phyloP scores from a whole-genome alignment of 306 rosid genomes.

The Vicia villosa region DNA sequence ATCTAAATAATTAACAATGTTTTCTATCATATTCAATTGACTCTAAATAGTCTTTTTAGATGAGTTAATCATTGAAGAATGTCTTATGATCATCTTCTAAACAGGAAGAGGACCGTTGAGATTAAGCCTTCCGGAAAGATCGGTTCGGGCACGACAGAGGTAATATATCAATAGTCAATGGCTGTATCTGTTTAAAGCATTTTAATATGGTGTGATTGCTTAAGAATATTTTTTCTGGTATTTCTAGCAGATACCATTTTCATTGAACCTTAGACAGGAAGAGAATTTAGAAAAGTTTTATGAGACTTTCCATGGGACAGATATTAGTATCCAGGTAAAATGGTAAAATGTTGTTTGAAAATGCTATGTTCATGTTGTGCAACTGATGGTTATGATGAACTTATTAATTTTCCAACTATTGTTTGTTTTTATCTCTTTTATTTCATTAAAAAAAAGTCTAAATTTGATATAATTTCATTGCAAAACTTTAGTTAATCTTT shows the following conservation, averaged over 20 bases:
- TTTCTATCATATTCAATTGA: slow-evolving; percentile 1
- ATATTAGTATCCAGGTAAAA: slow-evolving; percentile 85
- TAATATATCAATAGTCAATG: slow-evolving; percentile 35
- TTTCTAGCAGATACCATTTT: slow-evolving; percentile 75
- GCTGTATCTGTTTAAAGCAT: slow-evolving; percentile 18
- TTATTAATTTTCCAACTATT: neutral
- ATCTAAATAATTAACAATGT: neutral
- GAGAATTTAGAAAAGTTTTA: slow-evolving; percentile 64
- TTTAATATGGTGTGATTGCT: slow-evolving; percentile 13
- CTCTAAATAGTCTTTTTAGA: neutral
- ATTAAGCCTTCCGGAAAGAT: slow-evolving; percentile 86
- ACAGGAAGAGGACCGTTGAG: slow-evolving; percentile 77
- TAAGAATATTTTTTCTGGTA: neutral
- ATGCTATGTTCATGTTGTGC: slow-evolving; percentile 15
- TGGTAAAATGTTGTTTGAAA: neutral
- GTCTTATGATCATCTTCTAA: slow-evolving; percentile 43
- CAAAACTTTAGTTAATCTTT: neutral
- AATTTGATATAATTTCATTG: neutral
- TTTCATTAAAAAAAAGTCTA: neutral
- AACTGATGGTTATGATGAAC: slow-evolving; percentile 11
- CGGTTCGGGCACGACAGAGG: slow-evolving; percentile 82
- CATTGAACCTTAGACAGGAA: slow-evolving; percentile 61
- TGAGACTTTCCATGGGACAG: slow-evolving; percentile 92
- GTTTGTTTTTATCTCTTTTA: neutral
- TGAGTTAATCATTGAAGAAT: neutral